A percentile compares a stretch with the other conserved stretches of the same genome.
phyloP scores from a whole-genome alignment of 352 stramenopile species.

The Phytophthora idaei region DNA sequence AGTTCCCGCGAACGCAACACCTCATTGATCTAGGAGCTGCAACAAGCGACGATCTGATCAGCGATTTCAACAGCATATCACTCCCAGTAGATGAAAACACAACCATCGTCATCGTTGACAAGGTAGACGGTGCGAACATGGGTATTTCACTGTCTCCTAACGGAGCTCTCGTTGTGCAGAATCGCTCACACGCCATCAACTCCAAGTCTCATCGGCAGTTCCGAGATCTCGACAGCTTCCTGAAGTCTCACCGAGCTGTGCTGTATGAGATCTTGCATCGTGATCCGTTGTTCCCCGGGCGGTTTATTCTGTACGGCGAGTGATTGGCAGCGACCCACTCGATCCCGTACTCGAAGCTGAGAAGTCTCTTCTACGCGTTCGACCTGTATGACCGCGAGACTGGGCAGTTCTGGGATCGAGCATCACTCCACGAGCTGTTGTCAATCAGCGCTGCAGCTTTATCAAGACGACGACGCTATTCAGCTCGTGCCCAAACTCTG shows the following conservation, averaged over 20 bases:
- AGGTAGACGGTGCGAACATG: constrained; percentile 87
- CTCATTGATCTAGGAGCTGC: constrained; percentile 62
- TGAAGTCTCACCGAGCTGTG: constrained; percentile 43
- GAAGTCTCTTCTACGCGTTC: constrained; percentile 79
- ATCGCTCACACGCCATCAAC: constrained; percentile 74
- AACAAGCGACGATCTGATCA: constrained; percentile 60
- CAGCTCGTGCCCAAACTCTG: constrained; percentile 53
- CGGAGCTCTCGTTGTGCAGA: constrained; percentile 71
- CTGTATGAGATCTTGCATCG: constrained; percentile 54
- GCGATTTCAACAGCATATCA: not conserved
- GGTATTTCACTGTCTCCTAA: constrained; percentile 67
- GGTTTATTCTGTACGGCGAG: constrained; percentile 83
- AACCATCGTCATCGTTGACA: constrained; percentile 74
- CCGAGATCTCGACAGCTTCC: constrained; percentile 60
- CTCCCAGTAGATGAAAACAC: constrained; percentile 15
- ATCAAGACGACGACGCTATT: constrained; percentile 29
- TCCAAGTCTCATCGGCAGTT: constrained; percentile 73
- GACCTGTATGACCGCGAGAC: constrained; percentile 75
- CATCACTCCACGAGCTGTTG: constrained; percentile 40
- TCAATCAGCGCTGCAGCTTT: constrained; percentile 18
- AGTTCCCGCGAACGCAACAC: constrained; percentile 68
- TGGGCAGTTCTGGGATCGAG: constrained; percentile 50
- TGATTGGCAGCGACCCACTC: constrained; percentile 84
- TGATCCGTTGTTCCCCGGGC: constrained; percentile 59
- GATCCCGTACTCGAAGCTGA: constrained; percentile 72